Base-by-base conservation (phyloP, 331 rosid genomes). In the Spiraea crenata region DNA sequence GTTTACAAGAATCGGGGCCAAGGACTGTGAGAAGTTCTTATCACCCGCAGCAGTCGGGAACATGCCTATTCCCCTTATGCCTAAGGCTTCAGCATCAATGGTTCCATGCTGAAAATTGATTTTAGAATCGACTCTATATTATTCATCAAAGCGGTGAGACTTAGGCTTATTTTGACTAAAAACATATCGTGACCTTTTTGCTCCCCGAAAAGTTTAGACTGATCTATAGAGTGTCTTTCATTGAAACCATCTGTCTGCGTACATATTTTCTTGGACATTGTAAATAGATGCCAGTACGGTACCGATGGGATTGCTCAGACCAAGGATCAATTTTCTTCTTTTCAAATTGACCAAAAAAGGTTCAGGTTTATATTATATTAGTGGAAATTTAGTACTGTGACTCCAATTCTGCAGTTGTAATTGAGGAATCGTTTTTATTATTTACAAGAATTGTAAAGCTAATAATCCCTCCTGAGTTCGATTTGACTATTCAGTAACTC, bases 21-120 rank as follows among this genome's bases (percentile, higher is more conserved):
- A 72, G 81, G 85, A 84, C 83, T 88, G 89, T 38, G 92, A 85
- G 59, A 78, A 82, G 65, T 80, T 82, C 76, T 17, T 82, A 40
- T 74, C 89, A 13, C 70, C 87, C 12, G 39, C 79, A 42, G 46
- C 51, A 38, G 34, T 57, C 13, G 76, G 44, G 73, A 77, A 76
- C 59, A 61, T 7, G 50, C 69, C 49, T 9, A 4, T n/a, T 56
- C 52, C 49, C 63, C 60, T 63, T 56, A 35, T 58, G 78, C 69
- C 74, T 48, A 64, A 62, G 73, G 73, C 73, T 75, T 80, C 79
- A 67, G 47, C 73, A 31, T 79, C 81, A 77, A 74, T 34, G 54
- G 51, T 72, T 76, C 46, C 80, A 59, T 70, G 73, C 63, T 74
- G 40, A 74, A 45, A 12, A 6, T 15, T 77, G 65, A 67, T 81